Base-by-base conservation (phyloP, 2,329 filamentous ascomycete genomes). In the Orbilia javanica region DNA sequence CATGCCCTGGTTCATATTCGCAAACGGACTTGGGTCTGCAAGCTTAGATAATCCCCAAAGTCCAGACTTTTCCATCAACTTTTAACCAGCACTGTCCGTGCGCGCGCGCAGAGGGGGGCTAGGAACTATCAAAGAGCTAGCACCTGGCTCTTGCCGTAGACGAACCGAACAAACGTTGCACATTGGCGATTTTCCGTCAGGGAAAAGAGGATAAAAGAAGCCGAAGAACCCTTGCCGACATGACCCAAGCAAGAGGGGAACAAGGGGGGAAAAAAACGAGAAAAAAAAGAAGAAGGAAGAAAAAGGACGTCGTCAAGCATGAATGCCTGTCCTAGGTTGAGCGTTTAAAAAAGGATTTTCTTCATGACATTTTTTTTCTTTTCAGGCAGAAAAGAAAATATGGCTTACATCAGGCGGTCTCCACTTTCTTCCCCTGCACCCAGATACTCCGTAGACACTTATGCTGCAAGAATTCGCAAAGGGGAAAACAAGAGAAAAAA, bases 341-440 rank as follows among this genome's bases (percentile, higher is more conserved):
- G 25, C 46, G 48, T 52, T 52, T 29, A 31, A 29, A 67, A 39
- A 57, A 11, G 34, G 11, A 18, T 27, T 18, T 31, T 13, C 6
- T 15, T 20, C 36, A 7, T 36, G 3, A 11, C 11, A 11, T 65
- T 57, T 34, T 25, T 60, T 42, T 60, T 60, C 20, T 53, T 57
- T 70, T 63, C 60, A 67, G 67, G 62, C 62, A 67, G 67, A 72
- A 72, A 78, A 62, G 67, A 31, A 44, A 60, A 57, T n/a, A 46
- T 48, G 34, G 42, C 18, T 62, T 70, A 60, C 34, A 52, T 57
- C 53, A 53, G 48, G 36, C 20, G 22, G 36, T 27, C 25, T 60
- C 52, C 48, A 57, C 52, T 31, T 25, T 42, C 11, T 15, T 22
- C 5, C 15, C 5, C 25, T 29, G 50, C 25, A 53, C 10, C 8